A percentile compares a stretch with the other conserved stretches of the same genome.
phyloP scores from a whole-genome alignment of 2,329 filamentous ascomycete genomes.

The Botrytis medusae region DNA sequence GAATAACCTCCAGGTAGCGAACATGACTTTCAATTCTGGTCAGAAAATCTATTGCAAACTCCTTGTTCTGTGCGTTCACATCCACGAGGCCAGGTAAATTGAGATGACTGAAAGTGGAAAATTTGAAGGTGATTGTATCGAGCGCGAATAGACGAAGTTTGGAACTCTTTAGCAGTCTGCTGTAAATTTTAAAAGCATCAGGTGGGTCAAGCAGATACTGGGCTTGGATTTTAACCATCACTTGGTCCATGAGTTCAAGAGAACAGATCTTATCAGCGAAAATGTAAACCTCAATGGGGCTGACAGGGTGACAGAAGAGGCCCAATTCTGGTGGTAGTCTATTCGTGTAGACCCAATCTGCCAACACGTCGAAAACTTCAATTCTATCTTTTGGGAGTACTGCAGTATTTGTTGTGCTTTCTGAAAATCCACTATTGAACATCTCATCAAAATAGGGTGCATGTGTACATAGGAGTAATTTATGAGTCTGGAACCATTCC shows the following conservation, averaged over 20 bases:
- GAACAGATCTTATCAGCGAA: background rate
- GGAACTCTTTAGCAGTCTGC: background rate
- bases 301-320: too few relatives aligned
- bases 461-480: background rate
- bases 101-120: too few relatives aligned
- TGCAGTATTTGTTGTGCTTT: background rate
- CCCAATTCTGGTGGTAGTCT: background rate
- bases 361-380: background rate
- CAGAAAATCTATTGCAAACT: background rate
- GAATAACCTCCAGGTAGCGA: accelerated
- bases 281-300: background rate
- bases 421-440: background rate
- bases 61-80: background rate
- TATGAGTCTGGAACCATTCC: background rate
- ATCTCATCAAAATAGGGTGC: background rate
- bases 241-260: background rate
- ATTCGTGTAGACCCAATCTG: background rate
- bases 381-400: background rate
- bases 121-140: background rate
- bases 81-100: background rate
- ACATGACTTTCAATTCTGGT: background rate
- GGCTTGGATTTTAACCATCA: accelerated
- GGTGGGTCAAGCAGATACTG: accelerated
- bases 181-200: background rate
- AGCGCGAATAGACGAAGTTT: background rate